phyloP scores from a whole-genome alignment of 495 filamentous ascomycete genomes.

The Pyrenopolyporus hunteri region DNA sequence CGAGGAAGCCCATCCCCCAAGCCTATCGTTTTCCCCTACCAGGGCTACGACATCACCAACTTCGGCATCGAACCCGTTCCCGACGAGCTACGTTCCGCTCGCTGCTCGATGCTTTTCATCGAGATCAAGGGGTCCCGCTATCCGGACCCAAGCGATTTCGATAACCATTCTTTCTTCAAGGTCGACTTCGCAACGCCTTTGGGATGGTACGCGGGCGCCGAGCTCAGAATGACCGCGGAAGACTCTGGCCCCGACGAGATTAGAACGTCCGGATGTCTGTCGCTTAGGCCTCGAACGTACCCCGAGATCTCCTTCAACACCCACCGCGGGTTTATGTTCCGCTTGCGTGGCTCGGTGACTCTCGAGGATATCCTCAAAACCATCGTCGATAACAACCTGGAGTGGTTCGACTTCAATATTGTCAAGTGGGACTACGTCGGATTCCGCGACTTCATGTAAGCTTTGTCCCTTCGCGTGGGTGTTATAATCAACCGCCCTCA shows the following conservation, averaged over 20 bases:
- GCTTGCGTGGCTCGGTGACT: background rate
- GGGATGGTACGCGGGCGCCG: background rate
- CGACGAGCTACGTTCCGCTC: too few relatives aligned
- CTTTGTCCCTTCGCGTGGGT: background rate
- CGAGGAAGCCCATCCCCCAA: too few relatives aligned
- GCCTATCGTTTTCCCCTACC: too few relatives aligned
- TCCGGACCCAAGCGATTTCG: background rate
- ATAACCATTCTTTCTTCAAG: background rate
- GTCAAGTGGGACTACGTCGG: background rate
- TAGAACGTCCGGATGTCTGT: background rate
- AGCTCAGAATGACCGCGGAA: background rate
- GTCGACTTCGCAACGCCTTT: background rate
- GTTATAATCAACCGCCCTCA: background rate
- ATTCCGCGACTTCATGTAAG: constrained; percentile 5
- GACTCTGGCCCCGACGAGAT: too few relatives aligned
- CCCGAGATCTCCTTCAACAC: background rate
- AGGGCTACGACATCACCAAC: too few relatives aligned
- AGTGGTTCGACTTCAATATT: background rate
- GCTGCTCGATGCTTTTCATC: too few relatives aligned
- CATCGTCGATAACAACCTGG: background rate
- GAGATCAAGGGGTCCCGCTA: too few relatives aligned
- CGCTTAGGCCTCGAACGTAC: background rate
- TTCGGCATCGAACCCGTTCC: too few relatives aligned
- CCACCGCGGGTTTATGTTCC: background rate
- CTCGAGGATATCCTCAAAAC: background rate